These are phyloP conservation scores for Umbilicus rupestris DNA, from an alignment of 164 flowering plant species.

Conservation along the genomic window DNA sequence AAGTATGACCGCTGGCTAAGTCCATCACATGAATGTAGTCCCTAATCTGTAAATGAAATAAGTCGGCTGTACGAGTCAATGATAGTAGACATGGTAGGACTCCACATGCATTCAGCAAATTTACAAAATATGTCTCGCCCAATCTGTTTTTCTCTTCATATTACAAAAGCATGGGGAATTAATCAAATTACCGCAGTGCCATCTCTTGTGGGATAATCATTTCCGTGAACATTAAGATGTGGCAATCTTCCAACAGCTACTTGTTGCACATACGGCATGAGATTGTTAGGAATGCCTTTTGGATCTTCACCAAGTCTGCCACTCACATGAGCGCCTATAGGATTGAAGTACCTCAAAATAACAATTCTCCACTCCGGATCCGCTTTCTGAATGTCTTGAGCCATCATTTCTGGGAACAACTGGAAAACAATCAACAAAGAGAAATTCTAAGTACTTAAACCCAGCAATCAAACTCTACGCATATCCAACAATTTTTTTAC, in stretches of 20 bases:
- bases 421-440: slow-evolving; percentile 10
- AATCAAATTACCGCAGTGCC: slow-evolving; percentile 69
- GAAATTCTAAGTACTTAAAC: background rate
- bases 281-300: slow-evolving; percentile 89
- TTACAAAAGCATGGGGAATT: too few species aligned
- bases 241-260: slow-evolving; percentile 93
- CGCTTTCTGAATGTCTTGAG: slow-evolving; percentile 69
- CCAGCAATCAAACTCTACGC: background rate
- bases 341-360: slow-evolving; percentile 82
- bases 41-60: slow-evolving; percentile 36
- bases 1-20: slow-evolving; percentile 78
- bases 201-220: slow-evolving; percentile 86
- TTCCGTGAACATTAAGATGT: slow-evolving; percentile 79
- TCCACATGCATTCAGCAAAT: too few species aligned
- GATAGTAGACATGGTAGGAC: too few species aligned
- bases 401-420: slow-evolving; percentile 87
- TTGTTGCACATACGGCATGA: slow-evolving; percentile 93
- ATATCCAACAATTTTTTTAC: too few species aligned
- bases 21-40: slow-evolving; percentile 89
- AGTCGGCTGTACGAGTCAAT: background rate
- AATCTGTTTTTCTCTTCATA: too few species aligned
- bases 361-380: slow-evolving; percentile 85
- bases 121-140: too few species aligned
- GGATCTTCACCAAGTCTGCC: slow-evolving; percentile 96
- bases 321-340: slow-evolving; percentile 91